Conservation (phyloP, 2,329 filamentous ascomycete genomes). For the Aureobasidium sp. region DNA sequence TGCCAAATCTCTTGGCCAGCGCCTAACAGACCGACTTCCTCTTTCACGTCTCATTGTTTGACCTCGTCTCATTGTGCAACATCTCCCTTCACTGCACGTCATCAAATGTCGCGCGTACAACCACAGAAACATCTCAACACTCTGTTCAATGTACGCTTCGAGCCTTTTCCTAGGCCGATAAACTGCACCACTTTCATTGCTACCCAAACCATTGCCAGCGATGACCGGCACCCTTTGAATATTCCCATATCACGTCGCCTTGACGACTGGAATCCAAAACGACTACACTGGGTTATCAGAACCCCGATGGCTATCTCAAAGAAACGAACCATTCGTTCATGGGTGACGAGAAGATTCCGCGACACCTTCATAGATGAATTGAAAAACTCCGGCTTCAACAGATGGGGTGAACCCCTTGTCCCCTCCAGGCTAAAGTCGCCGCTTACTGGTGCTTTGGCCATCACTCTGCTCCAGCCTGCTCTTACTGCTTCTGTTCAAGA, state of each 20-base stretch:
- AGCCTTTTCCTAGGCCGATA: conserved; percentile 21
- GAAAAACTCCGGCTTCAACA: conserved; percentile 35
- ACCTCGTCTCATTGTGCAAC: background rate
- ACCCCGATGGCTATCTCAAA: conserved; percentile 25
- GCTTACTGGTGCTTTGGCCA: conserved; percentile 5
- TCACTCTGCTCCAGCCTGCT: background rate
- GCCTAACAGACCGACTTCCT: background rate
- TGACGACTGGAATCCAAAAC: conserved; percentile 27
- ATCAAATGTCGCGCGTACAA: conserved; percentile 1
- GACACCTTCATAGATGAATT: conserved; percentile 41
- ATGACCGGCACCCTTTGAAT: conserved; percentile 25
- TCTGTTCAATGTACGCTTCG: conserved; percentile 16
- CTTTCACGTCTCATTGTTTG: background rate
- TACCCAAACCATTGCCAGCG: conserved; percentile 21
- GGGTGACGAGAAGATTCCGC: conserved; percentile 37
- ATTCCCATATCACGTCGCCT: conserved; percentile 28
- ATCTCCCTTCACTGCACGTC: background rate
- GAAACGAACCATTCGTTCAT: conserved; percentile 43
- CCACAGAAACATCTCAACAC: background rate
- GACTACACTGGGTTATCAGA: conserved; percentile 44
- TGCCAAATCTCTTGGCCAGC: conserved; percentile 15
- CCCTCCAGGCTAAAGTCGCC: background rate
- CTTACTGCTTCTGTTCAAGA: background rate
- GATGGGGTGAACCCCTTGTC: conserved; percentile 16
- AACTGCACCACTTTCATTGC: conserved; percentile 24